A percentile compares a stretch with the other conserved stretches of the same genome.
phyloP scores from a whole-genome alignment of 2,329 filamentous ascomycete genomes.

The Hypoxylon sp. region DNA sequence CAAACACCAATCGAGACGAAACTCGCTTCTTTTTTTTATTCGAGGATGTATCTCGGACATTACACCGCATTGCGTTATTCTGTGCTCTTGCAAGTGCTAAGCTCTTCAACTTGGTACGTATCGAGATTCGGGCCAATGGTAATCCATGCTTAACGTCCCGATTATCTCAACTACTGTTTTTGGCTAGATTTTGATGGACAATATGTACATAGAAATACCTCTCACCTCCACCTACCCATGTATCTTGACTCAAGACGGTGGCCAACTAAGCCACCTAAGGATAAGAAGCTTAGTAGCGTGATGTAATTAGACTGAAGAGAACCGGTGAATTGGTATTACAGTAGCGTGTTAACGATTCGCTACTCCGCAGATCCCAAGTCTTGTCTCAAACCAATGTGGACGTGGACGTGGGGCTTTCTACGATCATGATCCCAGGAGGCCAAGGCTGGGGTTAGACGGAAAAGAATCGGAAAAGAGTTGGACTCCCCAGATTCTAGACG shows the following conservation, averaged over 20 bases:
- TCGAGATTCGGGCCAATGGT: conserved; percentile 13
- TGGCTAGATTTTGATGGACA: conserved; percentile 26
- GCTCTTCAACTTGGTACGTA: background rate
- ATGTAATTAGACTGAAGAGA: conserved; percentile 41
- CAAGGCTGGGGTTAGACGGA: conserved; percentile 44
- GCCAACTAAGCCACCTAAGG: conserved; percentile 40
- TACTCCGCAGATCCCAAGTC: conserved; percentile 48
- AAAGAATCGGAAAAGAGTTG: conserved; percentile 44
- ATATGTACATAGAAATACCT: conserved; percentile 14
- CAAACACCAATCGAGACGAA: conserved; percentile 26
- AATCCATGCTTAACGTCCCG: background rate
- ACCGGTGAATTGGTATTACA: conserved; percentile 41
- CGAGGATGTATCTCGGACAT: background rate
- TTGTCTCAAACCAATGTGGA: conserved; percentile 38
- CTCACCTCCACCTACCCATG: conserved; percentile 33
- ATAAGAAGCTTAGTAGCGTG: conserved; percentile 35
- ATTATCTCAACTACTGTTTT: background rate
- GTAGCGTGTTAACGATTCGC: conserved; percentile 46
- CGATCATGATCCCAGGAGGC: conserved; percentile 41
- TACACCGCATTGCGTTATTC: conserved; percentile 2
- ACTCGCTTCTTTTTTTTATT: conserved; percentile 17
- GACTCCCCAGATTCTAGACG: conserved; percentile 37
- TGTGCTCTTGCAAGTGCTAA: conserved; percentile 9
- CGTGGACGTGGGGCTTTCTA: conserved; percentile 43
- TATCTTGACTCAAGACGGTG: conserved; percentile 41